Evolutionary conservation across 2,329 filamentous ascomycete genomes (phyloP).

Genomic region (Fusarium sp.): DNA sequence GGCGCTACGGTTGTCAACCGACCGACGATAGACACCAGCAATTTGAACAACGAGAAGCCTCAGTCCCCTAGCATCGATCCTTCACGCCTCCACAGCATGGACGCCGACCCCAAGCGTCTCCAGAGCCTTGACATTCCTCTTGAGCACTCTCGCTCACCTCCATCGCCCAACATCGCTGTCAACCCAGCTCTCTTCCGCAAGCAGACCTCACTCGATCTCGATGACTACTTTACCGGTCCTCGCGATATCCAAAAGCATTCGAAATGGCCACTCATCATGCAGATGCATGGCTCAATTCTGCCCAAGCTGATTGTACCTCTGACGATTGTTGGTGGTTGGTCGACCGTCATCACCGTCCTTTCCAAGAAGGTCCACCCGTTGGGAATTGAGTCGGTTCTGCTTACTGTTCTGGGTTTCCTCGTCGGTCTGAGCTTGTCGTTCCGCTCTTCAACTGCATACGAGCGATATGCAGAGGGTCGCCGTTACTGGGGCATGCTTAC

Average conservation of each 20-base stretch:
- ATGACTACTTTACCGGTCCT: conserved; percentile 74
- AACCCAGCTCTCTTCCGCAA: conserved; percentile 48
- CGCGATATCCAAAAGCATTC: conserved; percentile 79
- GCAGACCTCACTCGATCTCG: conserved; percentile 60
- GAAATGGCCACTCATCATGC: conserved; percentile 81
- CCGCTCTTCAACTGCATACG: conserved; percentile 81
- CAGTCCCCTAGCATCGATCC: conserved; percentile 12
- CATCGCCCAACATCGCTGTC: conserved; percentile 43
- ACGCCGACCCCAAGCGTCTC: conserved; percentile 35
- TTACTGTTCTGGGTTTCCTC: conserved; percentile 85
- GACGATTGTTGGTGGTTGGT: conserved; percentile 71
- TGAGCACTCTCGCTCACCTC: conserved; percentile 48
- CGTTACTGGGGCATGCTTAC: conserved; percentile 72
- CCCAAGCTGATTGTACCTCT: conserved; percentile 81
- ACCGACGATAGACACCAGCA: conserved; percentile 32
- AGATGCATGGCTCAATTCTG: conserved; percentile 79
- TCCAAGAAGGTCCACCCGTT: conserved; percentile 55
- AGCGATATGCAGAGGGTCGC: conserved; percentile 75
- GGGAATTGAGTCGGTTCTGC: conserved; percentile 59
- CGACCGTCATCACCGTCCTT: conserved; percentile 72
- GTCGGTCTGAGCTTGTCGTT: conserved; percentile 84
- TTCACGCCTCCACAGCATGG: conserved; percentile 25
- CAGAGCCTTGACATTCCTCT: conserved; percentile 45
- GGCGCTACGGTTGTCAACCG: conserved; percentile 27
- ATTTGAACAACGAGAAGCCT: conserved; percentile 7